Evolutionary conservation across 179 eudicot species (phyloP).

Genomic region (Beta corolliflora): DNA sequence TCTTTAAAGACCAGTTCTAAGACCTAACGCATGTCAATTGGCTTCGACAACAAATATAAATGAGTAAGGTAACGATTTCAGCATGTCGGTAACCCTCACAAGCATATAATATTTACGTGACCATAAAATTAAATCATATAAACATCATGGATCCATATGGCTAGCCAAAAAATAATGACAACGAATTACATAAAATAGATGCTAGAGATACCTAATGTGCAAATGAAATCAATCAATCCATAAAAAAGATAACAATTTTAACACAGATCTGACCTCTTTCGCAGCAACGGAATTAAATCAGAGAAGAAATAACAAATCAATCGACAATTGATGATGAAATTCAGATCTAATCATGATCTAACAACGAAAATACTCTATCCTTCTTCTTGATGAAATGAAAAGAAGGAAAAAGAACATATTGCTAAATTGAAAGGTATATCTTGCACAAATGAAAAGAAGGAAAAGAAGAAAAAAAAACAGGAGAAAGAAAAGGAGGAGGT

Average conservation of each 20-base stretch:
- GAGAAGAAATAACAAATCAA: neutral
- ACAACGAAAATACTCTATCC: neutral
- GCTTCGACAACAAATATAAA: neutral
- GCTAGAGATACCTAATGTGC: neutral
- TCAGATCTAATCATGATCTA: neutral
- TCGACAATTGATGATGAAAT: neutral
- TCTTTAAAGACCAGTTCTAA: neutral
- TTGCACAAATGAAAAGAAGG: too few relatives aligned
- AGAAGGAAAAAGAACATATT: too few relatives aligned
- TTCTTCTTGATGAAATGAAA: too few relatives aligned
- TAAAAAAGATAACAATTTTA: neutral
- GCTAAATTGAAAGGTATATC: too few relatives aligned
- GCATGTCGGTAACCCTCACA: neutral
- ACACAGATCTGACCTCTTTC: conserved; percentile 20
- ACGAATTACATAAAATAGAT: neutral
- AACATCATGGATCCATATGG: neutral
- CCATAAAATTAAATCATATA: neutral
- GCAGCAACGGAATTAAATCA: neutral
- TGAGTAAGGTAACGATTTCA: neutral
- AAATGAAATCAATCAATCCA: neutral
- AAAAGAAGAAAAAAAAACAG: too few relatives aligned
- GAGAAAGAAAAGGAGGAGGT: too few relatives aligned
- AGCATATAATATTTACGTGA: neutral
- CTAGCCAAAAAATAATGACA: neutral
- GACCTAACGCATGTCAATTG: neutral